phyloP scores from a whole-genome alignment of 2,329 filamentous ascomycete species.

The Aspergillus fijiensis region DNA sequence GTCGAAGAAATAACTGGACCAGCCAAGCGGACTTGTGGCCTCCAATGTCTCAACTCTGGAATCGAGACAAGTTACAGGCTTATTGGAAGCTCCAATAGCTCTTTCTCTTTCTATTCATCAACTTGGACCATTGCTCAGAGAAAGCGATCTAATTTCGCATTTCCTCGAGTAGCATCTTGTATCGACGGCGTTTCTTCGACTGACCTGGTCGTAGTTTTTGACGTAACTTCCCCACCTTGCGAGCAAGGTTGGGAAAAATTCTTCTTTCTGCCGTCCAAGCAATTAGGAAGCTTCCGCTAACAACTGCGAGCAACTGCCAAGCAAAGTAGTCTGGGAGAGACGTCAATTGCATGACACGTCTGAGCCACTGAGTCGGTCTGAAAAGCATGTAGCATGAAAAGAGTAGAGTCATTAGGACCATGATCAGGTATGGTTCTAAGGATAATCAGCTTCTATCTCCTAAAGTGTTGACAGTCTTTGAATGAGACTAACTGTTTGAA shows the following conservation, averaged over 20 bases:
- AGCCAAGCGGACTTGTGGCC: too few species aligned
- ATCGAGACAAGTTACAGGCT: not conserved
- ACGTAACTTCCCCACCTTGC: slow-evolving; percentile 63
- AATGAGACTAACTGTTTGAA: slow-evolving; percentile 66
- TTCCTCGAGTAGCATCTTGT: slow-evolving; percentile 75
- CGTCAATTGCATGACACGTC: slow-evolving; percentile 80
- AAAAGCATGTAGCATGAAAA: slow-evolving; percentile 80
- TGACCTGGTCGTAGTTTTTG: slow-evolving; percentile 55
- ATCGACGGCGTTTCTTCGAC: slow-evolving; percentile 78
- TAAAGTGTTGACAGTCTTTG: not conserved
- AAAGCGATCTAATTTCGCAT: slow-evolving; percentile 47
- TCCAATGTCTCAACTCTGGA: not conserved
- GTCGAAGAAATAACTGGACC: too few species aligned
- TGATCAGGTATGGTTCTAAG: slow-evolving; percentile 77
- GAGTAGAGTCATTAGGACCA: slow-evolving; percentile 66
- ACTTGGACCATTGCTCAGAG: not conserved
- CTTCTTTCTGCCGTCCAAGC: slow-evolving; percentile 72
- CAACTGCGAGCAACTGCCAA: slow-evolving; percentile 68
- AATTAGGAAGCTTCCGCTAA: slow-evolving; percentile 64
- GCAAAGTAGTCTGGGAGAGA: slow-evolving; percentile 71
- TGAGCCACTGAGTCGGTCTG: slow-evolving; percentile 67
- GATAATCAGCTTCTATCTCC: not conserved
- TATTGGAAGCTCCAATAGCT: too few species aligned
- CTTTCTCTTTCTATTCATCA: not conserved
- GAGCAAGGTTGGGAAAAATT: slow-evolving; percentile 68